Conservation (phyloP, 2,329 filamentous ascomycete genomes). For the Sporothrix humicola region DNA sequence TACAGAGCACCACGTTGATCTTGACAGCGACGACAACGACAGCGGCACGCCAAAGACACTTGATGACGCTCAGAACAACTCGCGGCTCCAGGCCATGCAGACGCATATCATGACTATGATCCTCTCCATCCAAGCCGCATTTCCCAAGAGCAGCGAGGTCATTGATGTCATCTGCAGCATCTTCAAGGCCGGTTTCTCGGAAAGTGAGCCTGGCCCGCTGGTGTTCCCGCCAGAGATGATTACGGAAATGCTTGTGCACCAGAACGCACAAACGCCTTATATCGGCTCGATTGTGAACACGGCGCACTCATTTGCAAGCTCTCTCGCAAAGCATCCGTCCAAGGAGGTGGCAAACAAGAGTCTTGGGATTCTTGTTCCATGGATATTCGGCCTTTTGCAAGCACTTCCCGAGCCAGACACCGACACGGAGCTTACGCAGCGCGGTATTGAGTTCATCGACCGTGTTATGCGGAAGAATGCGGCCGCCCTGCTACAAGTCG, state of each 20-base stretch:
- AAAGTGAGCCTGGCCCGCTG: slow-evolving; percentile 75
- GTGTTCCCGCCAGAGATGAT: slow-evolving; percentile 71
- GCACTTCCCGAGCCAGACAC: slow-evolving; percentile 65
- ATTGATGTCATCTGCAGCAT: slow-evolving; percentile 74
- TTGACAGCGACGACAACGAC: slow-evolving; percentile 30
- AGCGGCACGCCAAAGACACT: not conserved
- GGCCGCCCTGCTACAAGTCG: slow-evolving; percentile 63
- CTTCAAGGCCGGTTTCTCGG: slow-evolving; percentile 75
- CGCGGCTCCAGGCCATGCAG: slow-evolving; percentile 49
- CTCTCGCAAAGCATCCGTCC: slow-evolving; percentile 55
- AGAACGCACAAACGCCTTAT: slow-evolving; percentile 65
- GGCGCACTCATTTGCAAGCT: slow-evolving; percentile 72
- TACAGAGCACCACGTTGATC: slow-evolving; percentile 71
- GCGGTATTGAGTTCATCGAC: slow-evolving; percentile 73
- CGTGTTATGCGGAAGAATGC: slow-evolving; percentile 67
- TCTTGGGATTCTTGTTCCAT: slow-evolving; percentile 61
- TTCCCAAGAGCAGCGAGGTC: slow-evolving; percentile 68
- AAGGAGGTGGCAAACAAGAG: slow-evolving; percentile 52
- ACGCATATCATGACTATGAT: slow-evolving; percentile 55
- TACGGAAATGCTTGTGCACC: slow-evolving; percentile 68
- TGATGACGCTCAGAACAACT: slow-evolving; percentile 34
- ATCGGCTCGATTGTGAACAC: slow-evolving; percentile 73
- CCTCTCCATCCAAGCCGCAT: slow-evolving; percentile 55
- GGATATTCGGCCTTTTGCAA: slow-evolving; percentile 67
- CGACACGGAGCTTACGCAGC: slow-evolving; percentile 75